Percentiles rank a stretch among this genome's conserved stretches.
These are phyloP conservation scores for Globisporangium orthogonon DNA, from an alignment of 352 stramenopile genomes.

Conservation along the genomic window DNA sequence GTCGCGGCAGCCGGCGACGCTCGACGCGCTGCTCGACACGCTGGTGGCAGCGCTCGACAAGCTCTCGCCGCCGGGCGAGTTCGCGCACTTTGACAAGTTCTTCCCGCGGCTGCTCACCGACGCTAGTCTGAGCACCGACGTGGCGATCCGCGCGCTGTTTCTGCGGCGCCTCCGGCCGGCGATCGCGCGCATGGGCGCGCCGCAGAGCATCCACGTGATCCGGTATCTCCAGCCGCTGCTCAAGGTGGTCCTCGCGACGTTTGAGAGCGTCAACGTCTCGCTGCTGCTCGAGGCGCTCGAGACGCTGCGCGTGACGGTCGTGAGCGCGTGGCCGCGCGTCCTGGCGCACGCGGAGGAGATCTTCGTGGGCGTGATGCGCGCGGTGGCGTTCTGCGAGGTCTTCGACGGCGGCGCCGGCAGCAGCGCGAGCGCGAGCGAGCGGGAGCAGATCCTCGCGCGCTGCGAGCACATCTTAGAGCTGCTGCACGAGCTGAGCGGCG, in stretches of 20 bases:
- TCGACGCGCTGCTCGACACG: slow-evolving; percentile 53
- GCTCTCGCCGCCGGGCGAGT: slow-evolving; percentile 41
- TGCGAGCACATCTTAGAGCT: slow-evolving; percentile 32
- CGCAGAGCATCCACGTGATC: slow-evolving; percentile 62
- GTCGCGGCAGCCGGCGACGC: slow-evolving; percentile 39
- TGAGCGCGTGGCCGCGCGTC: slow-evolving; percentile 65
- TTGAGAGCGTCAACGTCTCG: slow-evolving; percentile 51
- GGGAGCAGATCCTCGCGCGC: slow-evolving; percentile 20
- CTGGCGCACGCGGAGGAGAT: slow-evolving; percentile 59
- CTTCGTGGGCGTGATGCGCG: slow-evolving; percentile 61
- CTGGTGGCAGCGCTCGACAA: slow-evolving; percentile 56
- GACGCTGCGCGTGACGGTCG: slow-evolving; percentile 42
- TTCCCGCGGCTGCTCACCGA: slow-evolving; percentile 54
- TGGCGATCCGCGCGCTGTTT: slow-evolving; percentile 48
- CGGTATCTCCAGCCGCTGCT: slow-evolving; percentile 74
- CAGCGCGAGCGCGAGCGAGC: slow-evolving; percentile 24
- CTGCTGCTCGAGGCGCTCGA: slow-evolving; percentile 54
- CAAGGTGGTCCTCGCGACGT: slow-evolving; percentile 60
- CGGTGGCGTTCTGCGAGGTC: slow-evolving; percentile 54
- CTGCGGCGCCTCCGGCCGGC: slow-evolving; percentile 42
- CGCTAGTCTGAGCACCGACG: slow-evolving; percentile 55
- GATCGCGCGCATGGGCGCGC: slow-evolving; percentile 43
- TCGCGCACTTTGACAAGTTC: slow-evolving; percentile 67
- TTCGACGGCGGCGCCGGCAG: slow-evolving; percentile 28
- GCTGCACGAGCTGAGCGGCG: slow-evolving; percentile 22